Base-by-base conservation (phyloP, 2,329 filamentous ascomycete species). In the Waltergamsia citrina region DNA sequence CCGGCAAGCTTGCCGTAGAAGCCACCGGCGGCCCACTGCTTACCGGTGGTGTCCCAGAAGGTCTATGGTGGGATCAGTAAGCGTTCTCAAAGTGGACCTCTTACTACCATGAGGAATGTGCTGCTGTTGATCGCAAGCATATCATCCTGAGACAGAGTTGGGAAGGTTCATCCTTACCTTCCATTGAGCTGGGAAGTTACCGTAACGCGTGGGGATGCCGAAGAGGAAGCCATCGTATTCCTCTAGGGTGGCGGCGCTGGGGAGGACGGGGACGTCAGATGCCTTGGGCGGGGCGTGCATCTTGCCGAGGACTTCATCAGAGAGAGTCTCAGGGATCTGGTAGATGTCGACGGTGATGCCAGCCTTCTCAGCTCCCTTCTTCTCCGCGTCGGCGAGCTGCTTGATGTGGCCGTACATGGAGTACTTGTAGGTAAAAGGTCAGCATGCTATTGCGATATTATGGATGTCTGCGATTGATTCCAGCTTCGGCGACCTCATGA, bases 171-270 rank as follows among this genome's bases (percentile, higher is more conserved):
- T 19, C 37, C 48, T 34, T 44, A 60, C 62, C 71, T 92, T 95
- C 84, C 84, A 95, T 67, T 98, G 92, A 14, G 81, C 85, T 32
- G 90, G 88, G 73, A 94, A 94, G 77, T 93, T 96, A 50, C 92
- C 92, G 67, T 85, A 98, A 46, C 92, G 78, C 33, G 92, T 98
- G 39, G 92, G 92, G 58, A 96, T 92, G 46, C 92, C 92, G 50
- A 96, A 74, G 43, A 98, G 79, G 68, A 95, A 80, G 46, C 69
- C 92, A 53, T 96, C 88, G 66, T 93, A 96, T 34, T 67, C 43
- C 52, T 79, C 74, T 28, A 95, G 78, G 21, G 58, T 65, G 10
- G 52, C 34, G 6, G 76, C 69, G 52, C 73, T 63, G 14, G 71
- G 56, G 32, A 79, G 68, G 46, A 85, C 58, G 38, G 78, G 72